Conservation (phyloP, 2,329 filamentous ascomycete species). For the Aspergillus persii region DNA sequence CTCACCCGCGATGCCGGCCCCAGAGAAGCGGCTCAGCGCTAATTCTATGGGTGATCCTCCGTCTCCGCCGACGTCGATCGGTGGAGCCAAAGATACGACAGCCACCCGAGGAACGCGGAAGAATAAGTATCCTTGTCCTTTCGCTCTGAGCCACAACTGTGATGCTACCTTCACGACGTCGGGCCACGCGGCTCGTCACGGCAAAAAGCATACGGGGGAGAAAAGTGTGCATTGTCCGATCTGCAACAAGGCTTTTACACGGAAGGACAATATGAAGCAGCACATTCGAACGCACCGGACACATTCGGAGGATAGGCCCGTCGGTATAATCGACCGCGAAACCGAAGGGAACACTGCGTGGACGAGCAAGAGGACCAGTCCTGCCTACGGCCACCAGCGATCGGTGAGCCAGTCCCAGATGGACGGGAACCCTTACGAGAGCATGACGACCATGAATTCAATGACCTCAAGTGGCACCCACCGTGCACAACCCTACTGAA, state of each 20-base stretch:
- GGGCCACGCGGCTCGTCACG: slow-evolving; percentile 64
- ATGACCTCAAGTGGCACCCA: slow-evolving; percentile 9
- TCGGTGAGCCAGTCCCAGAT: slow-evolving; percentile 13
- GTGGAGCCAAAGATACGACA: slow-evolving; percentile 22
- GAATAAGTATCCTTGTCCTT: slow-evolving; percentile 65
- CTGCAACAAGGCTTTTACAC: slow-evolving; percentile 66
- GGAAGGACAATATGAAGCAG: slow-evolving; percentile 70
- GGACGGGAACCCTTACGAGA: slow-evolving; percentile 13
- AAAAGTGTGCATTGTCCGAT: slow-evolving; percentile 67
- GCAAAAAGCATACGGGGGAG: slow-evolving; percentile 67
- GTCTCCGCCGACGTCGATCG: slow-evolving; percentile 27
- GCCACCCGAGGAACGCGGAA: slow-evolving; percentile 43
- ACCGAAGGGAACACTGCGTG: slow-evolving; percentile 12
- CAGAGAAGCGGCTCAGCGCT: slow-evolving; percentile 25
- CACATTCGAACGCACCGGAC: slow-evolving; percentile 60
- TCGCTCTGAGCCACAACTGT: slow-evolving; percentile 59
- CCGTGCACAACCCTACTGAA: slow-evolving; percentile 9
- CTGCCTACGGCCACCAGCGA: slow-evolving; percentile 17
- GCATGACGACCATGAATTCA: slow-evolving; percentile 9
- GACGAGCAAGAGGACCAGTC: slow-evolving; percentile 9
- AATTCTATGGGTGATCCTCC: slow-evolving; percentile 25
- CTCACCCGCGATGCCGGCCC: slow-evolving; percentile 19
- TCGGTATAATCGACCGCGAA: slow-evolving; percentile 14
- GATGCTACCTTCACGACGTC: slow-evolving; percentile 65
- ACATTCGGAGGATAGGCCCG: slow-evolving; percentile 33